Evolutionary conservation across 2,329 filamentous ascomycete genomes (phyloP).

Genomic region (Nothophaeocryptopus gaeumannii): DNA sequence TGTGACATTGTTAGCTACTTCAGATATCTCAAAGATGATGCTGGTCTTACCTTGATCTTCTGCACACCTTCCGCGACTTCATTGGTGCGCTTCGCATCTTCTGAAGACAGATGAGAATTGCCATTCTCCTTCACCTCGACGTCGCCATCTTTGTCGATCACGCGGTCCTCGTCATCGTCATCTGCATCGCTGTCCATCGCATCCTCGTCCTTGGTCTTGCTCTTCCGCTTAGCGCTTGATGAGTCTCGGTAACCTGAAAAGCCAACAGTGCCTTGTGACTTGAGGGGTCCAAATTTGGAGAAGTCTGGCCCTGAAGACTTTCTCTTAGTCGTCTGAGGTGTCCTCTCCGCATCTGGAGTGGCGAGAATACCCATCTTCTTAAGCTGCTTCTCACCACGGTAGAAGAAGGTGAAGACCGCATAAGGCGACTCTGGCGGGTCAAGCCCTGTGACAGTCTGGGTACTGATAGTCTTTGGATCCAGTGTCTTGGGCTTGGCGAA

Average conservation of each 20-base stretch:
- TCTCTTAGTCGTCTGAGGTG: conserved; percentile 64
- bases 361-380: conserved; percentile 91
- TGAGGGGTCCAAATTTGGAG: conserved; percentile 76
- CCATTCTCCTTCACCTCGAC: conserved; percentile 57
- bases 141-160: conserved; percentile 61
- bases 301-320: conserved; percentile 83
- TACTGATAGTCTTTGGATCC: conserved; percentile 96
- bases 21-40: neutral
- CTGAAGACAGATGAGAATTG: conserved; percentile 54
- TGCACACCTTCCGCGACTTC: conserved; percentile 78
- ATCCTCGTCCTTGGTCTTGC: conserved; percentile 52
- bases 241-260: conserved; percentile 75
- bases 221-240: conserved; percentile 56
- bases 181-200: conserved; percentile 75
- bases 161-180: conserved; percentile 60
- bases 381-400: conserved; percentile 89
- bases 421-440: conserved; percentile 95
- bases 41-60: conserved; percentile 67
- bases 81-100: conserved; percentile 69
- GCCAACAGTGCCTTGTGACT: conserved; percentile 81
- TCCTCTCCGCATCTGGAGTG: conserved; percentile 58
- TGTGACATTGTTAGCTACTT: conserved; percentile 43
- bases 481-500: conserved; percentile 95
- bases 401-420: conserved; percentile 96
- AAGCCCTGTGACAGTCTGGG: conserved; percentile 97